These are phyloP conservation scores for Mycena pura DNA, from an alignment of 768 basidiomycete species.

Conservation along the genomic window DNA sequence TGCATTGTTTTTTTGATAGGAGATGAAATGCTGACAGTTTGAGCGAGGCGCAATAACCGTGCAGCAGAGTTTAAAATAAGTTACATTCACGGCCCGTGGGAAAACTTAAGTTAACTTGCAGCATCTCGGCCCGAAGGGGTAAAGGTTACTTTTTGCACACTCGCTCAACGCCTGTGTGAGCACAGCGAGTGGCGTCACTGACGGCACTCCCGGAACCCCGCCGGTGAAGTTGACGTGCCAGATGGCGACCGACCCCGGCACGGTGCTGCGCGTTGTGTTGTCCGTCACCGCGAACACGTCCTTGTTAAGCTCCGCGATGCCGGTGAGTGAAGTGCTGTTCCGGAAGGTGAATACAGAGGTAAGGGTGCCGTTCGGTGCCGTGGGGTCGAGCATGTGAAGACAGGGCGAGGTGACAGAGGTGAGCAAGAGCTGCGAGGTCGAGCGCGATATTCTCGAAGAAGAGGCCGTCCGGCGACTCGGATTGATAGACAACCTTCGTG, in stretches of 20 bases:
- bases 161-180: not conserved
- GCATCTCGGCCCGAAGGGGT: too few species aligned
- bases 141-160: too few species aligned
- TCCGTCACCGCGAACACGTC: slow-evolving; percentile 6
- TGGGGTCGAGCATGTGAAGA: slow-evolving; percentile 7
- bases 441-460: slow-evolving; percentile 19
- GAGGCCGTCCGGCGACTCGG: not conserved
- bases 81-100: too few species aligned
- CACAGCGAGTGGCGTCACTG: not conserved
- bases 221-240: slow-evolving; percentile 14
- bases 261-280: not conserved
- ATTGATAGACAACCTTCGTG: not conserved
- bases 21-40: too few species aligned
- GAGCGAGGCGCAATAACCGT: too few species aligned
- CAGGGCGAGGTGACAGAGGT: slow-evolving; percentile 11
- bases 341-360: not conserved
- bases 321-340: slow-evolving; percentile 7
- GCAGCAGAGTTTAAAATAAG: too few species aligned
- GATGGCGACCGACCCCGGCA: not conserved
- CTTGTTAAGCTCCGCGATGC: slow-evolving; percentile 8
- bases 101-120: too few species aligned
- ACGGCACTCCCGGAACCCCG: too few species aligned
- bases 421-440: not conserved
- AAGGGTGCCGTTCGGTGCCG: slow-evolving; percentile 2
- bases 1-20: too few species aligned